Percentiles rank a stretch among this genome's conserved stretches.
Conservation (phyloP, 108 stramenopile genomes). For the Cyclotella kingstonii region DNA sequence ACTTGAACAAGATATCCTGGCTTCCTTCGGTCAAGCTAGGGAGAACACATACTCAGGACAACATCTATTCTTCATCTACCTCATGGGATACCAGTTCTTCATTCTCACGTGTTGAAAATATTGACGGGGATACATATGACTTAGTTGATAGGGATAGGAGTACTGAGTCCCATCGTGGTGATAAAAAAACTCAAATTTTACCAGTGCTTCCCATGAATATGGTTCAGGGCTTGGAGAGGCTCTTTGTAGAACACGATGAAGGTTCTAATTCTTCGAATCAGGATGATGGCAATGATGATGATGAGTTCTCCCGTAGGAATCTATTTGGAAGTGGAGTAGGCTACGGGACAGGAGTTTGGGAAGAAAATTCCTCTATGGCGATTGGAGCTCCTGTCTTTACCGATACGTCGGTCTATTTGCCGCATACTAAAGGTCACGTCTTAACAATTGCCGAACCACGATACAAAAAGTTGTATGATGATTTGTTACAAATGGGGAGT, state of each 20-base stretch:
- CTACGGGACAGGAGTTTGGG: conserved; percentile 17
- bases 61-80: background rate
- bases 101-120: conserved; percentile 7
- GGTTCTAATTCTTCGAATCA: too few species aligned
- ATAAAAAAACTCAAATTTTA: conserved; percentile 9
- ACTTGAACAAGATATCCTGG: conserved; percentile 30
- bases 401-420: conserved; percentile 21
- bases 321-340: too few species aligned
- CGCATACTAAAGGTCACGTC: conserved; percentile 29
- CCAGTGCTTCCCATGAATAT: conserved; percentile 35
- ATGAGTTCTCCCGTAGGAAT: background rate
- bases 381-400: conserved; percentile 15
- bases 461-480: conserved; percentile 34
- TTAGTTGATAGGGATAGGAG: background rate
- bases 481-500: conserved; percentile 23
- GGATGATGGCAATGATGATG: conserved; percentile 1
- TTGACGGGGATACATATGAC: conserved; percentile 1
- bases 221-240: conserved; percentile 23
- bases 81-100: background rate
- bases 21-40: conserved; percentile 26
- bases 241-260: too few species aligned
- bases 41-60: conserved; percentile 1
- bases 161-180: background rate
- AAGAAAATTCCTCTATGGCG: conserved; percentile 8
- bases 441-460: conserved; percentile 31